A percentile compares a stretch with the other conserved stretches of the same genome.
Conservation (phyloP, 805 yeast species). For the Henningerozyma blattae region DNA sequence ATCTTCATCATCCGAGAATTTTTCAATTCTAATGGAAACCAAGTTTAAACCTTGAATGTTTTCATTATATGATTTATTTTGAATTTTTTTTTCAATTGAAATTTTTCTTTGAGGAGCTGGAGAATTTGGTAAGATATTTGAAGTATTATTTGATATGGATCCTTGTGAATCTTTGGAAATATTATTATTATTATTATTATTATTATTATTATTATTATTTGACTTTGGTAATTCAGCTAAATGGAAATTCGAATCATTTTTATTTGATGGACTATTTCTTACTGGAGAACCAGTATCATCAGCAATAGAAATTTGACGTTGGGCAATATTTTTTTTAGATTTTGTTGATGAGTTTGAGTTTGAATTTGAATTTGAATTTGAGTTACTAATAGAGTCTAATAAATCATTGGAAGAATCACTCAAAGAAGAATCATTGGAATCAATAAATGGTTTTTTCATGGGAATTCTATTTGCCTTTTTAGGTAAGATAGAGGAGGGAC, state of each 20-base stretch:
- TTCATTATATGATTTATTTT: constrained; percentile 4
- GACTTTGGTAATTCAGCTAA: constrained; percentile 22
- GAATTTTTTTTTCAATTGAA: constrained; percentile 2
- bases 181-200: neutral
- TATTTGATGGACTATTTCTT: constrained; percentile 12
- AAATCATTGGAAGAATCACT: constrained; percentile 1
- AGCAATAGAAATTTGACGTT: constrained; percentile 22
- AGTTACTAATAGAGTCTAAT: constrained; percentile 1
- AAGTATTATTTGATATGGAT: too few species aligned
- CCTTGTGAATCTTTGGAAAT: neutral
- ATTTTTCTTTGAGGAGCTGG: constrained; percentile 1
- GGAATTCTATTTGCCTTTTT: constrained; percentile 24
- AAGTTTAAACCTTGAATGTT: neutral
- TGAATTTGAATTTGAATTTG: neutral
- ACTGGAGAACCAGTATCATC: constrained; percentile 23
- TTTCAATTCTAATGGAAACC: constrained; percentile 11
- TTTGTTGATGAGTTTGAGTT: neutral
- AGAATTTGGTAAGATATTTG: constrained; percentile 1
- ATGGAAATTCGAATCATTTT: constrained; percentile 12
- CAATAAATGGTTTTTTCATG: constrained; percentile 23
- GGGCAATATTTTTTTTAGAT: constrained; percentile 1
- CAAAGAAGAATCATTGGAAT: constrained; percentile 2
- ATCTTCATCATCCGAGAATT: constrained; percentile 13
- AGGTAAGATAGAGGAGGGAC: constrained; percentile 25
- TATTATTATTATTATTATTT: neutral